Evolutionary conservation across 2,329 filamentous ascomycete genomes (phyloP).

Genomic region (Fusarium tjaetaba): DNA sequence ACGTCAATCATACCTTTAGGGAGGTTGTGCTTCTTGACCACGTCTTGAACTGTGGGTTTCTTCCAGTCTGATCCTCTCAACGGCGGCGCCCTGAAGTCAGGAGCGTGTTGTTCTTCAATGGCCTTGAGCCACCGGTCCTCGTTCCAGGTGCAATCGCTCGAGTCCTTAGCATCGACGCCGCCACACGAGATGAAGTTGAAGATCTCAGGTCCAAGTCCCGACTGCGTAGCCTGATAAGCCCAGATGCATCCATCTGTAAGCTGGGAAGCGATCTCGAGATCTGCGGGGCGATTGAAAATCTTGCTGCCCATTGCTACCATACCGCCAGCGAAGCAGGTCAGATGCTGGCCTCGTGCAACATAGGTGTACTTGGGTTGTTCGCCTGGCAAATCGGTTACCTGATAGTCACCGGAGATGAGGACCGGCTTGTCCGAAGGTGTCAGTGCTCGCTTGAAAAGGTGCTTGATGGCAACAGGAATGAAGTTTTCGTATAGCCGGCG

Average conservation of each 20-base stretch:
- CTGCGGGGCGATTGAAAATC: slow-evolving; percentile 63
- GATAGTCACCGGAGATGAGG: slow-evolving; percentile 68
- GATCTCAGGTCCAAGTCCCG: slow-evolving; percentile 70
- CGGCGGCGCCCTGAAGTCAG: slow-evolving; percentile 38
- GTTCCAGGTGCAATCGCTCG: slow-evolving; percentile 50
- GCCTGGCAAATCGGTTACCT: slow-evolving; percentile 38
- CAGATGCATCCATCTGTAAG: slow-evolving; percentile 73
- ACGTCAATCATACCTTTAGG: slow-evolving; percentile 66
- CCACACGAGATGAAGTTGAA: slow-evolving; percentile 60
- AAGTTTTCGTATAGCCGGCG: slow-evolving; percentile 51
- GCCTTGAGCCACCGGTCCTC: slow-evolving; percentile 45
- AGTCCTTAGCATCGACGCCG: slow-evolving; percentile 37
- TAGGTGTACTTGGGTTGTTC: slow-evolving; percentile 43
- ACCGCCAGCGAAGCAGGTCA: slow-evolving; percentile 74
- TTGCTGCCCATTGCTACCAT: slow-evolving; percentile 72
- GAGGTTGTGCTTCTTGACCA: slow-evolving; percentile 48
- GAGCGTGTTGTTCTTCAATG: slow-evolving; percentile 38
- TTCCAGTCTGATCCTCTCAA: slow-evolving; percentile 38
- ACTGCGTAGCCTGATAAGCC: slow-evolving; percentile 65
- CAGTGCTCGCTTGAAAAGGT: slow-evolving; percentile 76
- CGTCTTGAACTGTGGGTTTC: slow-evolving; percentile 38
- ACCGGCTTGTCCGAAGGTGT: slow-evolving; percentile 67
- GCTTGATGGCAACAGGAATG: slow-evolving; percentile 58
- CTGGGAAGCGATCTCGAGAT: slow-evolving; percentile 66
- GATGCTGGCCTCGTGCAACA: slow-evolving; percentile 61